Evolutionary conservation across 1,139 yeast genomes (phyloP).

Genomic region (Kazachstania sp.): DNA sequence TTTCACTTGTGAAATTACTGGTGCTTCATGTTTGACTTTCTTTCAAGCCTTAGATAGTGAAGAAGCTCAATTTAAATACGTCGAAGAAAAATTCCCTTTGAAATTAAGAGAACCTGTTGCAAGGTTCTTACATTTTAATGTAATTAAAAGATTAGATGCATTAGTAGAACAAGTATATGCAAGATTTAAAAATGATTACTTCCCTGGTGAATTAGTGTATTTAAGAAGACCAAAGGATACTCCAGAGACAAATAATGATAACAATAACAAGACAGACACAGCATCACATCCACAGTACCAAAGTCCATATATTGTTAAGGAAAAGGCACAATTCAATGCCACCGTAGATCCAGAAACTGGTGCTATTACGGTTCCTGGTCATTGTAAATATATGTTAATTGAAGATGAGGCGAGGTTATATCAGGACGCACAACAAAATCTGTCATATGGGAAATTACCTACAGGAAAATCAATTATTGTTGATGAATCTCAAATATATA

Average conservation of each 20-base stretch:
- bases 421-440: not conserved
- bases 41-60: slow-evolving; percentile 85
- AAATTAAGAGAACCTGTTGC: slow-evolving; percentile 86
- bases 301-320: slow-evolving; percentile 48
- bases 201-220: slow-evolving; percentile 81
- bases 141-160: slow-evolving; percentile 75
- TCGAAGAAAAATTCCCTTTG: slow-evolving; percentile 81
- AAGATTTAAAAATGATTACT: slow-evolving; percentile 72
- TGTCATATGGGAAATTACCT: not conserved
- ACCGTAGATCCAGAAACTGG: slow-evolving; percentile 29
- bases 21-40: slow-evolving; percentile 82
- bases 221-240: slow-evolving; percentile 35
- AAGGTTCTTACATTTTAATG: slow-evolving; percentile 71
- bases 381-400: slow-evolving; percentile 59
- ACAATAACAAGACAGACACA: not conserved
- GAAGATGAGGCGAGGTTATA: slow-evolving; percentile 31
- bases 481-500: slow-evolving; percentile 60
- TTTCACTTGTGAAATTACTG: slow-evolving; percentile 93
- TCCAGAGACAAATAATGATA: not conserved
- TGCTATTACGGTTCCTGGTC: slow-evolving; percentile 49
- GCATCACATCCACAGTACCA: slow-evolving; percentile 24
- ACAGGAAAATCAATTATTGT: slow-evolving; percentile 57
- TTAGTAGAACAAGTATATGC: slow-evolving; percentile 77
- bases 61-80: slow-evolving; percentile 54
- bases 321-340: slow-evolving; percentile 47